phyloP scores from a whole-genome alignment of 2,329 filamentous ascomycete genomes.

The Acrodontium crateriforme region DNA sequence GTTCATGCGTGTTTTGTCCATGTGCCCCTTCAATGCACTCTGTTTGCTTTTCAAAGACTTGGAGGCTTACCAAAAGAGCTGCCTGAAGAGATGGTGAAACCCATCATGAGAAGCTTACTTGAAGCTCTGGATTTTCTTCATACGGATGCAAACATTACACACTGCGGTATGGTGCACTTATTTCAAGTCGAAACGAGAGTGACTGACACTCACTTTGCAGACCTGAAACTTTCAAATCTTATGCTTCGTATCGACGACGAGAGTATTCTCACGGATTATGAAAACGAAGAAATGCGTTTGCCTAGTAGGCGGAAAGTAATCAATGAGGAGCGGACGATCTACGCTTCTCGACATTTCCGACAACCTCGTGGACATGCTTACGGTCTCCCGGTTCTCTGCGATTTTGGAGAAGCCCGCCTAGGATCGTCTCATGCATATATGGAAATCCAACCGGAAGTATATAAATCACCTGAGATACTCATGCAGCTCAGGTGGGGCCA shows the following conservation, averaged over 20 bases:
- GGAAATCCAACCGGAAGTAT: constrained; percentile 3
- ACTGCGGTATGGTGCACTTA: constrained; percentile 8
- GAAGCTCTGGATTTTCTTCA: constrained; percentile 12
- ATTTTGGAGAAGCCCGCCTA: constrained; percentile 3
- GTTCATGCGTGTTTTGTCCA: constrained; percentile 6
- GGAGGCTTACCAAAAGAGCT: background rate
- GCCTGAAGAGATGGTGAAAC: constrained; percentile 1
- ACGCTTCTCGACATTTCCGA: constrained; percentile 2
- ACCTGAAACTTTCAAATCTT: constrained; percentile 3
- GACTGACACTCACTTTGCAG: too few species aligned
- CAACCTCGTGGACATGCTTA: constrained; percentile 2
- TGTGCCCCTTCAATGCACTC: constrained; percentile 6
- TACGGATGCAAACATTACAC: constrained; percentile 7
- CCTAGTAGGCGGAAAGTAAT: constrained; percentile 1
- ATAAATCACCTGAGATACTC: constrained; percentile 4
- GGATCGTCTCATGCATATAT: constrained; percentile 1
- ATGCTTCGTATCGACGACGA: constrained; percentile 2
- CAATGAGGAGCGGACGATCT: background rate
- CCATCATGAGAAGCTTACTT: constrained; percentile 11
- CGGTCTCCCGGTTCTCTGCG: constrained; percentile 2
- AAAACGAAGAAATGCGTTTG: background rate
- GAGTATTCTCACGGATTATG: constrained; percentile 1
- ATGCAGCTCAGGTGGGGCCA: constrained; percentile 2
- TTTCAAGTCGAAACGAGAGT: too few species aligned
- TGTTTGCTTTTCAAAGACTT: constrained; percentile 4